Base-by-base conservation (phyloP, 331 rosid genomes). In the Phaseolus coccineus region DNA sequence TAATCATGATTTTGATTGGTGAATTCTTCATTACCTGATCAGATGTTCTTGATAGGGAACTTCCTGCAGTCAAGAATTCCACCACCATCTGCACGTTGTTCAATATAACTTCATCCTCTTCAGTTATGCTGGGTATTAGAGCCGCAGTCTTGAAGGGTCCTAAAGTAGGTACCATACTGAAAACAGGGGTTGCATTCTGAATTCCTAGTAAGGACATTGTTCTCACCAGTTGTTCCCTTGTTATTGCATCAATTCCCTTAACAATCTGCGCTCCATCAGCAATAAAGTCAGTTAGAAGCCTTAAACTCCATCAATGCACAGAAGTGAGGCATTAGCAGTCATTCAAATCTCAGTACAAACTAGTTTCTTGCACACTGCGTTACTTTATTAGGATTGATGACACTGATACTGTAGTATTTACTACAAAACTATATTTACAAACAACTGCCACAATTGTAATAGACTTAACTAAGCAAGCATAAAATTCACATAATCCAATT, bases 201-300 rank as follows among this genome's bases (percentile, higher is more conserved):
- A 93, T 27, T 84, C 99, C 98, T 19, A 93, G 80, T 69, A 89
- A 71, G 74, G 97, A 85, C 93, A 89, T 86, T 74, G 77, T 70
- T 70, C 89, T 87, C 62, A 95, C 97, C 74, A 95, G 85, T 82
- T 95, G 99, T 83, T 95, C 99, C 84, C 99, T 93, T 27, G 98
- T 87, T 74, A 95, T 81, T 70, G 98, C 99, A 84, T 95, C 99
- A 73, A 95, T 95, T 74, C 96, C 99, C 85, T 95, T 93, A 24
- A 95, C 99, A 63, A 95, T 90, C 99, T 95, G 94, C 71, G 67
- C 83, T 72, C 66, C 83, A 64, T 73, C 51, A 77, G 44, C 37
- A 70, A 72, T 58, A 77, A 74, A 6, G 42, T 58, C 57, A 67
- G 81, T 50, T 39, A 14, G 61, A 74, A 71, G 68, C 47, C 80